phyloP scores from a whole-genome alignment of 2,329 filamentous ascomycete genomes.

The Chrysoporthe cubensis region DNA sequence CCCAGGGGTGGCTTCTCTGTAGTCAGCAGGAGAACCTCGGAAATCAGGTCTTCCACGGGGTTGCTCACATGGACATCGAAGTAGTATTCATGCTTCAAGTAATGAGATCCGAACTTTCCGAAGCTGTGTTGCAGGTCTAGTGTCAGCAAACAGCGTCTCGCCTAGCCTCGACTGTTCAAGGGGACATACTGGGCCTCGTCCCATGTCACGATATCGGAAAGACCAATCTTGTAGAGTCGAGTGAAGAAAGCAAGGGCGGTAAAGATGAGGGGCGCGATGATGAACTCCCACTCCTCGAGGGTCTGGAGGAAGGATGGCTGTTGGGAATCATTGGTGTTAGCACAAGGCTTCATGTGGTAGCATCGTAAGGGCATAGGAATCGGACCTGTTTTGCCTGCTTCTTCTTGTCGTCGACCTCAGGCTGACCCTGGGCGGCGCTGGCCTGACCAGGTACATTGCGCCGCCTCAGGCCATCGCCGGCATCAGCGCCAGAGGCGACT shows the following conservation, averaged over 20 bases:
- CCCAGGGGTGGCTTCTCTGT: constrained; percentile 77
- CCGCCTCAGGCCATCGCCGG: constrained; percentile 59
- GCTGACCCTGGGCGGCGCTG: constrained; percentile 27
- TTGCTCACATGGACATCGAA: constrained; percentile 67
- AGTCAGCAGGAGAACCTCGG: constrained; percentile 28
- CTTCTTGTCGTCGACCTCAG: constrained; percentile 63
- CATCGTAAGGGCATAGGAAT: not conserved
- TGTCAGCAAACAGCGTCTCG: constrained; percentile 35
- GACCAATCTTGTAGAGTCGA: constrained; percentile 70
- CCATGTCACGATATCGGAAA: constrained; percentile 70
- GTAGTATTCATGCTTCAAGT: constrained; percentile 99
- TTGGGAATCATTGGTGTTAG: constrained; percentile 38
- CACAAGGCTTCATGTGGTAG: not conserved
- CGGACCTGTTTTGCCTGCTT: constrained; percentile 60
- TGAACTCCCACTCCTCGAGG: constrained; percentile 66
- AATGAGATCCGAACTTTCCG: constrained; percentile 98
- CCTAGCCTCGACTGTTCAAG: constrained; percentile 1
- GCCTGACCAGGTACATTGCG: constrained; percentile 52
- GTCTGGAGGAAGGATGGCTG: constrained; percentile 63
- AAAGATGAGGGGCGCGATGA: constrained; percentile 65
- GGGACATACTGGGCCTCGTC: constrained; percentile 66
- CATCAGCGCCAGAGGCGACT: constrained; percentile 64
- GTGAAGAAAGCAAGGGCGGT: constrained; percentile 67
- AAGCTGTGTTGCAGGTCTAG: constrained; percentile 58
- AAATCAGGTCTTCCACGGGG: not conserved